phyloP scores from a whole-genome alignment of 257 asterid species.

The Osmanthus fragrans region DNA sequence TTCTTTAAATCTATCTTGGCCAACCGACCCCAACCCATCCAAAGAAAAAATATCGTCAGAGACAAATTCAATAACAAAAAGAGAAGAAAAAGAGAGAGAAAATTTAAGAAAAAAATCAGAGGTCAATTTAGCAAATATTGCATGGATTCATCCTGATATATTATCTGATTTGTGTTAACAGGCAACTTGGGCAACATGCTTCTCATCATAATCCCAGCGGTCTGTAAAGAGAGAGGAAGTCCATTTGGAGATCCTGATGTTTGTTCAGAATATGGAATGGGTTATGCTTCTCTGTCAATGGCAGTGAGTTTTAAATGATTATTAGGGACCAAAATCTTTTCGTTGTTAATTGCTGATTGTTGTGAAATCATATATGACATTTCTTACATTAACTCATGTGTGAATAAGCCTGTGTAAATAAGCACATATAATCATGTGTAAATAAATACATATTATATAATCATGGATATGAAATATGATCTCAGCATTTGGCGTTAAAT shows the following conservation, averaged over 20 bases:
- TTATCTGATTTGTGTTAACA: slow-evolving; percentile 28
- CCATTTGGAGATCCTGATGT: slow-evolving; percentile 77
- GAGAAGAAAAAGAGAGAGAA: neutral
- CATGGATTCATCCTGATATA: slow-evolving; percentile 1
- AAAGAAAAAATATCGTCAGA: too few relatives aligned
- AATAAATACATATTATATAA: neutral
- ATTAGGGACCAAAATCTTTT: neutral
- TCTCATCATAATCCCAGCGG: slow-evolving; percentile 86
- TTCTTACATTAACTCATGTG: neutral
- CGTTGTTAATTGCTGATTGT: neutral
- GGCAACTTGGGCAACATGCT: slow-evolving; percentile 90
- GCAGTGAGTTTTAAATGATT: slow-evolving; percentile 56
- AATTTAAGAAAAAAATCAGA: neutral
- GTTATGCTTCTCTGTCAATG: slow-evolving; percentile 88
- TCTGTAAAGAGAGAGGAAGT: slow-evolving; percentile 84
- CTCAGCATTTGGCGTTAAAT: neutral
- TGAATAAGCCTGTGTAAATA: too few relatives aligned
- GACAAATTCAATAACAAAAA: neutral
- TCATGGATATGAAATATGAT: neutral
- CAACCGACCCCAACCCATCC: neutral
- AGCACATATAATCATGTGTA: neutral
- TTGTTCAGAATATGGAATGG: slow-evolving; percentile 72
- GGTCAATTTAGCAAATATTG: neutral
- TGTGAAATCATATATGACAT: neutral
- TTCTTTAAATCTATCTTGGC: neutral